phyloP scores from a whole-genome alignment of 768 basidiomycete genomes.

The Pulveroboletus sp. region DNA sequence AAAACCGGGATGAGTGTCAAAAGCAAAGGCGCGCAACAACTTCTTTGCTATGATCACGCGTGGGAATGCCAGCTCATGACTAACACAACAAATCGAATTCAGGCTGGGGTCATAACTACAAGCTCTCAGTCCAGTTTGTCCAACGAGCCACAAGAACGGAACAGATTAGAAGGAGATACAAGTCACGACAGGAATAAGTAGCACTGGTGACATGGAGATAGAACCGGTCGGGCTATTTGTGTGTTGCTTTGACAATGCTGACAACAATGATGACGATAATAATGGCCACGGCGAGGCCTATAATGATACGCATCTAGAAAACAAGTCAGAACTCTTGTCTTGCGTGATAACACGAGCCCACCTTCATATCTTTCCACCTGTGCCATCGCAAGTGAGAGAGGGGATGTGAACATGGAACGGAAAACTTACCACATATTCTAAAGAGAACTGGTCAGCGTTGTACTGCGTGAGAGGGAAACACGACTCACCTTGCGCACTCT shows the following conservation, averaged over 20 bases:
- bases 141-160: conserved; percentile 15
- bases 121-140: conserved; percentile 12
- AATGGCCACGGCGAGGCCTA: conserved; percentile 83
- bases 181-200: conserved; percentile 32
- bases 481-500: conserved; percentile 84
- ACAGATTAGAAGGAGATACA: conserved; percentile 40
- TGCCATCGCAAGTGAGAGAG: conserved; percentile 8
- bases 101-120: conserved; percentile 13
- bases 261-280: conserved; percentile 96
- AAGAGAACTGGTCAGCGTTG: conserved; percentile 8
- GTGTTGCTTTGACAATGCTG: conserved; percentile 85
- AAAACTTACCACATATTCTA: conserved; percentile 86
- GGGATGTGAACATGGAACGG: neutral
- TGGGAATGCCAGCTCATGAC: conserved; percentile 17
- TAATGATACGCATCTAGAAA: conserved; percentile 91
- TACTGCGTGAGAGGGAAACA: neutral
- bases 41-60: conserved; percentile 10
- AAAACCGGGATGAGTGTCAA: conserved; percentile 7
- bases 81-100: conserved; percentile 26
- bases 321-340: conserved; percentile 8
- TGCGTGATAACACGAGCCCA: conserved; percentile 28
- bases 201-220: conserved; percentile 11
- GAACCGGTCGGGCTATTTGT: conserved; percentile 39
- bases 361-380: conserved; percentile 99
- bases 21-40: conserved; percentile 7